Conservation (phyloP, 306 rosid genomes). For the Vicia faba region DNA sequence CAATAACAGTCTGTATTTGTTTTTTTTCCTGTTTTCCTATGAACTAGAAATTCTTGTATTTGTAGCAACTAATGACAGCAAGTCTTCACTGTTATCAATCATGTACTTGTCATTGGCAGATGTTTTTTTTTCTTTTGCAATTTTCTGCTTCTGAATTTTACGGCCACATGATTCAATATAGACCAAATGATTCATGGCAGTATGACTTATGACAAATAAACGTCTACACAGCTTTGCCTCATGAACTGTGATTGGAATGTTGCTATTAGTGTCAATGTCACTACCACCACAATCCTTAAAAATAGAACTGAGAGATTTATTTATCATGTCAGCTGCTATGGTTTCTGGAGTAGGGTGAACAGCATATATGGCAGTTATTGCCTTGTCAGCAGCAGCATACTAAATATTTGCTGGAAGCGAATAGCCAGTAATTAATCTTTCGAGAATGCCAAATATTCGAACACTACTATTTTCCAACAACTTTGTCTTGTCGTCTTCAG, state of each 20-base stretch:
- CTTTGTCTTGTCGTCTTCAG: conserved; percentile 76
- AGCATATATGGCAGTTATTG: conserved; percentile 77
- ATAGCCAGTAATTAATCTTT: conserved; percentile 73
- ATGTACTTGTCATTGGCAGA: too few relatives aligned
- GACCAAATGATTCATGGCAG: conserved; percentile 89
- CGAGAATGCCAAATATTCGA: conserved; percentile 70
- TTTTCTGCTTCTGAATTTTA: conserved; percentile 86
- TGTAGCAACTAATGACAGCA: too few relatives aligned
- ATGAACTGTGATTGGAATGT: conserved; percentile 59
- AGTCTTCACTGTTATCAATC: too few relatives aligned
- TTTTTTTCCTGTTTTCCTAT: too few relatives aligned
- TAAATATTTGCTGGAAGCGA: conserved; percentile 84
- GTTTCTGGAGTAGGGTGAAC: conserved; percentile 90
- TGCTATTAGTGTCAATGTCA: conserved; percentile 49
- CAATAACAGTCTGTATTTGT: too few relatives aligned
- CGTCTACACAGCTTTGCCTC: conserved; percentile 71
- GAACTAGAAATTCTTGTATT: too few relatives aligned
- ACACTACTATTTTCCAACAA: conserved; percentile 62
- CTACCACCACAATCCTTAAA: conserved; percentile 55
- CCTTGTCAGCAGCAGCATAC: conserved; percentile 94
- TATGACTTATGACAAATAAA: conserved; percentile 76
- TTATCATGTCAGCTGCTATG: conserved; percentile 66
- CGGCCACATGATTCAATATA: conserved; percentile 86
- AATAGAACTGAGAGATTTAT: conserved; percentile 62
- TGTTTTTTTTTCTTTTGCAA: conserved; percentile 50